Conservation (phyloP, 805 yeast genomes). For the Cephaloascus albidus region DNA sequence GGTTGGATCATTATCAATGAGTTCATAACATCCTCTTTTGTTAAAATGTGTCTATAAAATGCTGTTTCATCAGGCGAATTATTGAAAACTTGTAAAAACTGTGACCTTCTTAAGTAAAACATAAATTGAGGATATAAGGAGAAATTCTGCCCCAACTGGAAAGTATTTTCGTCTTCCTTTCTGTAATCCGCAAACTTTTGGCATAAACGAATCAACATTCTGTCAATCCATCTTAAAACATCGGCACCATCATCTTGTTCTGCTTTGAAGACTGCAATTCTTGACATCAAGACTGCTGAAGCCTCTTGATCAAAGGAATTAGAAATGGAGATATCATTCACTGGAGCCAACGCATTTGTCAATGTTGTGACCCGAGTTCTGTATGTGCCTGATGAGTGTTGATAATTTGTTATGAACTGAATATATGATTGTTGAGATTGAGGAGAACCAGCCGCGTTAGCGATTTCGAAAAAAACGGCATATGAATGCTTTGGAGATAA, state of each 20-base stretch:
- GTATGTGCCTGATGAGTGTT: constrained; percentile 89
- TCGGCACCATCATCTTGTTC: constrained; percentile 83
- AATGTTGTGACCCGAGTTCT: constrained; percentile 89
- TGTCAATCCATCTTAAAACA: constrained; percentile 89
- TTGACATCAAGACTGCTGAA: constrained; percentile 88
- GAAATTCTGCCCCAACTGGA: constrained; percentile 76
- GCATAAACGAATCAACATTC: constrained; percentile 82
- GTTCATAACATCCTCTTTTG: constrained; percentile 87
- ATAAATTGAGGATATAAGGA: constrained; percentile 91
- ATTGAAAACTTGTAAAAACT: constrained; percentile 90
- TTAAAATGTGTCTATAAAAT: constrained; percentile 85
- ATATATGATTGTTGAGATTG: constrained; percentile 35
- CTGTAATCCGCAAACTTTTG: constrained; percentile 90
- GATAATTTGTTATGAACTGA: constrained; percentile 88
- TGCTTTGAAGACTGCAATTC: constrained; percentile 81
- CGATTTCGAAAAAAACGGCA: constrained; percentile 82
- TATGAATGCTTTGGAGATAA: constrained; percentile 83
- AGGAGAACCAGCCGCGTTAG: constrained; percentile 32
- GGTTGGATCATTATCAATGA: constrained; percentile 98
- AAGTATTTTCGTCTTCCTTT: constrained; percentile 75
- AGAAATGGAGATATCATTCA: constrained; percentile 37
- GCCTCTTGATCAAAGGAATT: constrained; percentile 96
- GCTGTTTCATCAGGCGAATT: constrained; percentile 99
- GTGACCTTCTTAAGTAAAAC: constrained; percentile 92
- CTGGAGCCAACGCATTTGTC: constrained; percentile 38